Evolutionary conservation across 257 asterid species (phyloP), one percentile per base, ranked within the genome.

Genomic region (Solanum sejunctum): DNA sequence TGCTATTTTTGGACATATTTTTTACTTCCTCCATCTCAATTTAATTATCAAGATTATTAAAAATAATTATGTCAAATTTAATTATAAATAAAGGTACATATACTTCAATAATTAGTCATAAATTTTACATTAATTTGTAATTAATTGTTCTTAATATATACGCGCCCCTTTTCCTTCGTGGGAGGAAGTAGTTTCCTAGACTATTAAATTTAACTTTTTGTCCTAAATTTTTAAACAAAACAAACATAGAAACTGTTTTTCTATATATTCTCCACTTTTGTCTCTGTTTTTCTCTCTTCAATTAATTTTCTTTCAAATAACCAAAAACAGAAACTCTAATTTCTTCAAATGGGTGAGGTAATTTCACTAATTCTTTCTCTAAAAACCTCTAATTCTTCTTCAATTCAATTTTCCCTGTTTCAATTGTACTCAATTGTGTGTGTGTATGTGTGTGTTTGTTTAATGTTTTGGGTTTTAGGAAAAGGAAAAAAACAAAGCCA

Each of bases 271-370:
- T 80, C 54, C 51, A 85, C 55, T 49, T 88, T 87, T 86, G 89
- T 93, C 92, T 89, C 93, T 91, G 77, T 32, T 82, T 91, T 91
- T 17, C 83, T 75, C 86, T 69, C 92, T 89, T 89, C 92, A 73
- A 49, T 45, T 73, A n/a, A 47, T 21, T 21, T 73, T 23, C 23
- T 56, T 72, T 43, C 52, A 55, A 81, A 16, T 32, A 64, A 32
- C 2, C 66, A 58, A 3, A 58, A 20, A 8, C 47, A 57, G 1
- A 57, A 3, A 13, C 66, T 58, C 26, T 58, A 80, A 60, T 85
- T 60, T 10, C 81, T n/a, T 63, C 85, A 81, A 83, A 94, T 94
- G 96, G 97, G 92, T 36, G 97, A 93, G 97, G 98, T 93, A 92
- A 86, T 85, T 89, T 58, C 7, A 73, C 69, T 56, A 18, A 23